Evolutionary conservation across 2,329 filamentous ascomycete genomes (phyloP), one percentile per base, ranked within the genome.

Genomic region (Fusarium sp.): DNA sequence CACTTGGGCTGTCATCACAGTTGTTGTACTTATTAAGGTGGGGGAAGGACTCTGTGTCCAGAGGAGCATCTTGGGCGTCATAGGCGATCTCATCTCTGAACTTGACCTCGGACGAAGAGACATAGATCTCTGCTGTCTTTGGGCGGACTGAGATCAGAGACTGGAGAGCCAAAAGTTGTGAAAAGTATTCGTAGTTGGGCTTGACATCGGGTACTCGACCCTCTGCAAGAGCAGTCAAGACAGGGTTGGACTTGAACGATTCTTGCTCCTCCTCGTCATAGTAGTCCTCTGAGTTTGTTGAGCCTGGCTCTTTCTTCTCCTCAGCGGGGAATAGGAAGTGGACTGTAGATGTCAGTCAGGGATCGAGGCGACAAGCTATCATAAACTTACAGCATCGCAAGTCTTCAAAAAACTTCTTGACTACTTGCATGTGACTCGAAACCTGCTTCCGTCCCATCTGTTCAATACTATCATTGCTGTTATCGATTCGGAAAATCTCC

Each of bases 381-480:
- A 21, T 23, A 25, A 10, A 79, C 86, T 82, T 77, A 88, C 86
- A 88, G 71, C 84, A 86, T 38, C 84, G 81, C 61, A 89, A 78
- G 50, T 84, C 82, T 51, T 82, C 80, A 63, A 90, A 84, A 71
- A 89, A 88, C 47, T 84, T 84, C 76, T 89, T 89, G 51, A 89
- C 76, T 13, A 90, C 87, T 70, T 90, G 87, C 69, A 90, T 89
- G 69, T 90, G 87, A 70, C 86, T 89, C 3, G 87, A 89, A 6
- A 90, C 85, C 68, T 88, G 86, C 72, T 90, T 90, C 53, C 85
- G 79, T 59, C 80, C 77, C 71, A 82, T 80, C 53, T 80, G 76
- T 66, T 77, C 76, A 45, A 77, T 77, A 61, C 76, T 77, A 49
- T 78, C 76, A 52, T 77, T 77, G 70, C 75, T 77, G 60, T 78